These are phyloP conservation scores for Lathyrus aphaca DNA, from an alignment of 306 rosid species.

Conservation along the genomic window DNA sequence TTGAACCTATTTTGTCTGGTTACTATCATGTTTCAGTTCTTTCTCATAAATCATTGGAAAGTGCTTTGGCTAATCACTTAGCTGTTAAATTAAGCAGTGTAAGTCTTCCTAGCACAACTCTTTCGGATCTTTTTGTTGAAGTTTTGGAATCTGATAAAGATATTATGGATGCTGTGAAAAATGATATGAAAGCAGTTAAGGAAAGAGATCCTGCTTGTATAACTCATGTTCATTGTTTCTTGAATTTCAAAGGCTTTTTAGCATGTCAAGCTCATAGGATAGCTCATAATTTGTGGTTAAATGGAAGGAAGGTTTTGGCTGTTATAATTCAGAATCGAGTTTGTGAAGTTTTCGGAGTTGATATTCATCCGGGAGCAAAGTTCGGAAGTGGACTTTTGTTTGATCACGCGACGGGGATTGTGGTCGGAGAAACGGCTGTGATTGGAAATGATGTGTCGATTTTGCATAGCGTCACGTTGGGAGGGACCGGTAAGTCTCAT, in stretches of 20 bases:
- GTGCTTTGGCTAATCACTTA: constrained; percentile 65
- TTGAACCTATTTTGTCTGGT: constrained; percentile 65
- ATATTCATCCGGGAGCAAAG: constrained; percentile 88
- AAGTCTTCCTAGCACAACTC: constrained; percentile 51
- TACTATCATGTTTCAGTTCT: constrained; percentile 59
- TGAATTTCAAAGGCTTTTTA: constrained; percentile 81
- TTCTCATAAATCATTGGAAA: constrained; percentile 57
- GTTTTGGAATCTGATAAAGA: constrained; percentile 46
- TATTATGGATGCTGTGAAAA: constrained; percentile 45
- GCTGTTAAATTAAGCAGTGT: constrained; percentile 58
- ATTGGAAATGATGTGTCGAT: constrained; percentile 90
- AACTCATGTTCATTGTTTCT: constrained; percentile 70
- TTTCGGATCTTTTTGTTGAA: constrained; percentile 55
- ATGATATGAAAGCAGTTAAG: constrained; percentile 68
- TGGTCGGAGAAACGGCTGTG: constrained; percentile 92
- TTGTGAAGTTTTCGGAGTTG: constrained; percentile 77
- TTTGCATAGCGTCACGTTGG: constrained; percentile 83
- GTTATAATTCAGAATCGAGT: constrained; percentile 76
- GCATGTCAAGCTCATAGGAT: constrained; percentile 81
- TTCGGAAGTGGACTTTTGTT: constrained; percentile 76
- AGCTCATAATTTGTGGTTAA: constrained; percentile 71
- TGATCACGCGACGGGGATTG: constrained; percentile 91
- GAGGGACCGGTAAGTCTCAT: constrained; percentile 80
- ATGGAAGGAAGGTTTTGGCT: constrained; percentile 61
- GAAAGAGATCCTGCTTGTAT: constrained; percentile 91